phyloP scores from a whole-genome alignment of 495 filamentous ascomycete species.

The Aspergillus ostianus region DNA sequence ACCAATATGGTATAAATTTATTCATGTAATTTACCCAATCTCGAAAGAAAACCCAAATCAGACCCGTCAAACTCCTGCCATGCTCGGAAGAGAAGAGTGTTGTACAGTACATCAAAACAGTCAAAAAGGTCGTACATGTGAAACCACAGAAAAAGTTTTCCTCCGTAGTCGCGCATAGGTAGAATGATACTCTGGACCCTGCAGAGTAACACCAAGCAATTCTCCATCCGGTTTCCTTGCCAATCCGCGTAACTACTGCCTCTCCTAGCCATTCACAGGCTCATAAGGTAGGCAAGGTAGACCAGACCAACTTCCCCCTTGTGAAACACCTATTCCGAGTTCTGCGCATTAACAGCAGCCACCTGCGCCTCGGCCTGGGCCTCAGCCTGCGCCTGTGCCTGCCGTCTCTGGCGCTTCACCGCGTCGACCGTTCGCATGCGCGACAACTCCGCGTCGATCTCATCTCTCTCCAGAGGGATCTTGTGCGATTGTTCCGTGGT shows the following conservation, averaged over 20 bases:
- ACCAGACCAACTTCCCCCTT: conserved; percentile 3
- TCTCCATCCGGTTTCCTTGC: neutral
- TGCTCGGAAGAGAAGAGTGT: conserved; percentile 43
- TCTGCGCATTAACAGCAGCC: conserved; percentile 19
- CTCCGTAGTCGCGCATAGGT: neutral
- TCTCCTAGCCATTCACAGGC: neutral
- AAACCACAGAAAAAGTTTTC: conserved; percentile 11
- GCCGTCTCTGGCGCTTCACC: conserved; percentile 54
- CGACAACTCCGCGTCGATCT: conserved; percentile 76
- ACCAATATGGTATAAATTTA: conserved; percentile 2
- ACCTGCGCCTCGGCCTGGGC: conserved; percentile 33
- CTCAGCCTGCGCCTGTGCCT: conserved; percentile 44
- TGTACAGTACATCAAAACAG: conserved; percentile 24
- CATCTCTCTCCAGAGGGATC: conserved; percentile 85
- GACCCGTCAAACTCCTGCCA: conserved; percentile 31
- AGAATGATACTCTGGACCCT: conserved; percentile 3
- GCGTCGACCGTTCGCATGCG: conserved; percentile 57
- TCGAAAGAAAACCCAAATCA: conserved; percentile 4
- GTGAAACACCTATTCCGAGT: conserved; percentile 18
- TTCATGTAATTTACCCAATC: conserved; percentile 5
- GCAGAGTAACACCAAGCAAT: conserved; percentile 3
- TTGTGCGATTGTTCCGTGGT: conserved; percentile 79
- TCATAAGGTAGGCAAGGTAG: too few species aligned
- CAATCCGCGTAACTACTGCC: neutral
- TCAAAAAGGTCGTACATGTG: conserved; percentile 18